A percentile compares a stretch with the other conserved stretches of the same genome.
These are phyloP conservation scores for Fraxinus platypoda DNA, from an alignment of 305 asterid genomes.

Conservation along the genomic window DNA sequence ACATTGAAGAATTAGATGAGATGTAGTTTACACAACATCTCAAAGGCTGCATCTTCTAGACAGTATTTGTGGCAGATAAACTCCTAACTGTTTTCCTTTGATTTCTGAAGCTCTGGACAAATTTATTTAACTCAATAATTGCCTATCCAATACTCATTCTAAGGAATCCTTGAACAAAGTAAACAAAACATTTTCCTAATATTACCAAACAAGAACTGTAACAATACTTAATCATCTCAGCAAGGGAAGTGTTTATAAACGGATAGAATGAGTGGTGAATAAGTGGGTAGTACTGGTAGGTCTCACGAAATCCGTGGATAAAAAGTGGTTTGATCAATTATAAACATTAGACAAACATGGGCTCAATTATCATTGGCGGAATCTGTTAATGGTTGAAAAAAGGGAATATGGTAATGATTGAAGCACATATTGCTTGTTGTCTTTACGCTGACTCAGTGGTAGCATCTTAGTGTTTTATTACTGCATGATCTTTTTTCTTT, in stretches of 20 bases:
- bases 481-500: conserved; percentile 6
- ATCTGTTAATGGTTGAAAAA: neutral
- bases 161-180: neutral
- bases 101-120: neutral
- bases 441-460: neutral
- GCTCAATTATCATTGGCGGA: neutral
- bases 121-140: neutral
- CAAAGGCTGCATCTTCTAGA: neutral
- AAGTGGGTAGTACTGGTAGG: neutral
- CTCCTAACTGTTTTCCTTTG: neutral
- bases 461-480: neutral
- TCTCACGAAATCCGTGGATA: neutral
- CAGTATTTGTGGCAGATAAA: neutral
- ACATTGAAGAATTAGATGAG: neutral
- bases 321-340: neutral
- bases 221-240: neutral
- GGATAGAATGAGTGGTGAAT: too few relatives aligned
- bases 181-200: neutral
- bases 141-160: neutral
- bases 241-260: neutral
- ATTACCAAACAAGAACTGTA: neutral
- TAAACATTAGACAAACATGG: neutral
- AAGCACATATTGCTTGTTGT: neutral
- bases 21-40: neutral
- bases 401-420: neutral